These are phyloP conservation scores for Globisporangium emineosum DNA, from an alignment of 352 stramenopile genomes.

Conservation along the genomic window DNA sequence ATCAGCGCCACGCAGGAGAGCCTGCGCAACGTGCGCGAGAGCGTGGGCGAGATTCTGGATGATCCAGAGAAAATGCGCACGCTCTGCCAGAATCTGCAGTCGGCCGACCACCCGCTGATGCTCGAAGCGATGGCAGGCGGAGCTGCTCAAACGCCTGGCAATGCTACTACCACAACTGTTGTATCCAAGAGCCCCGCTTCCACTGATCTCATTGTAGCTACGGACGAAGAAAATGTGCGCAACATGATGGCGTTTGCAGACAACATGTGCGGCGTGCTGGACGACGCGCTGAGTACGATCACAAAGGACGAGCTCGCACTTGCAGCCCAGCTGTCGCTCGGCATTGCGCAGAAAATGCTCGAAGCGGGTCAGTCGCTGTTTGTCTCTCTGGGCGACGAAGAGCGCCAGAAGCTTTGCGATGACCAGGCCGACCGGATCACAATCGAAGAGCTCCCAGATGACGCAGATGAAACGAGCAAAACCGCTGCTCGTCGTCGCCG, in stretches of 20 bases:
- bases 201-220: slow-evolving; percentile 21
- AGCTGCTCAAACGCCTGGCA: neutral
- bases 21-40: slow-evolving; percentile 54
- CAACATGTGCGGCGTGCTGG: slow-evolving; percentile 72
- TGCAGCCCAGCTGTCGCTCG: slow-evolving; percentile 65
- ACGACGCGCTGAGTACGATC: slow-evolving; percentile 72
- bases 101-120: slow-evolving; percentile 42
- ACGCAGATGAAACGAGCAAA: slow-evolving; percentile 24
- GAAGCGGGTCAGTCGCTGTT: slow-evolving; percentile 69
- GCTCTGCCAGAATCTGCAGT: slow-evolving; percentile 54
- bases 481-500: slow-evolving; percentile 7
- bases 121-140: slow-evolving; percentile 10
- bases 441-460: slow-evolving; percentile 59
- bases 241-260: slow-evolving; percentile 73
- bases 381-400: slow-evolving; percentile 66
- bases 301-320: slow-evolving; percentile 65
- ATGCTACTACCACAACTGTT: neutral
- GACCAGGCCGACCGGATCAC: slow-evolving; percentile 59
- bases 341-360: slow-evolving; percentile 70
- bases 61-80: slow-evolving; percentile 61
- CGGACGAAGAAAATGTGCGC: slow-evolving; percentile 68
- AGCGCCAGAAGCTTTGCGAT: slow-evolving; percentile 29
- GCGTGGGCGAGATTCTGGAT: slow-evolving; percentile 52
- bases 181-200: slow-evolving; percentile 2
- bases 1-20: slow-evolving; percentile 61